phyloP scores from a whole-genome alignment of 2,329 filamentous ascomycete genomes.

The Drechslera avenae region DNA sequence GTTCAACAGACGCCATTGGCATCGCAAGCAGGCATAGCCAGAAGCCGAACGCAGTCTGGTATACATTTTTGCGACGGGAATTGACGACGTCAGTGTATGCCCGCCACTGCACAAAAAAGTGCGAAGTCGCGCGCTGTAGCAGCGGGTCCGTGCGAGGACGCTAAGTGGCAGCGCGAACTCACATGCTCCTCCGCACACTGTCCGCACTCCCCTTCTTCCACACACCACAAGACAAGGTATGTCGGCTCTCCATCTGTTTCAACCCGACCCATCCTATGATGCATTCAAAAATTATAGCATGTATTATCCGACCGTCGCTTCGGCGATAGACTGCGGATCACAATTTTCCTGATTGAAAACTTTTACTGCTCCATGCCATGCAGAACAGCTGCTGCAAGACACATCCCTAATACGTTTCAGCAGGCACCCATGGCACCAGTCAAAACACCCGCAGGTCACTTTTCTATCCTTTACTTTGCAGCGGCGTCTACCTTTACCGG shows the following conservation, averaged over 20 bases:
- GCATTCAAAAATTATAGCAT: slow-evolving; percentile 52
- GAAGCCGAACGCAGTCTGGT: slow-evolving; percentile 18
- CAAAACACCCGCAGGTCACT: slow-evolving; percentile 66
- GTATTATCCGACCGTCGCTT: slow-evolving; percentile 55
- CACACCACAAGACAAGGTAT: slow-evolving; percentile 25
- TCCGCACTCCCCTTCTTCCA: slow-evolving; percentile 7
- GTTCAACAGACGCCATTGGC: slow-evolving; percentile 29
- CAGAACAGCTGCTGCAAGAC: not conserved
- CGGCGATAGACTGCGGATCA: slow-evolving; percentile 39
- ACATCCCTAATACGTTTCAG: slow-evolving; percentile 22
- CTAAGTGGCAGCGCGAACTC: slow-evolving; percentile 23
- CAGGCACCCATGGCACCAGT: slow-evolving; percentile 45
- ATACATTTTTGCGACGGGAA: slow-evolving; percentile 21
- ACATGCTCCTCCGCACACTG: slow-evolving; percentile 22
- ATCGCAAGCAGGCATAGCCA: slow-evolving; percentile 30
- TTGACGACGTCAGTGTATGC: slow-evolving; percentile 14
- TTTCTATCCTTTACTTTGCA: slow-evolving; percentile 83
- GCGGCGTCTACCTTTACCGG: slow-evolving; percentile 72
- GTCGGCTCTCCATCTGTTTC: slow-evolving; percentile 8
- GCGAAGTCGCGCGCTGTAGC: slow-evolving; percentile 24
- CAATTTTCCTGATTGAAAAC: slow-evolving; percentile 38
- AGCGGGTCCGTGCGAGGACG: slow-evolving; percentile 19
- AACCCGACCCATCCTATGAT: slow-evolving; percentile 34
- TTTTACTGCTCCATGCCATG: not conserved
- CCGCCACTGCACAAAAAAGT: slow-evolving; percentile 11